Base-by-base conservation (phyloP, 768 basidiomycete genomes). In the Rhizopogon vinicolor region DNA sequence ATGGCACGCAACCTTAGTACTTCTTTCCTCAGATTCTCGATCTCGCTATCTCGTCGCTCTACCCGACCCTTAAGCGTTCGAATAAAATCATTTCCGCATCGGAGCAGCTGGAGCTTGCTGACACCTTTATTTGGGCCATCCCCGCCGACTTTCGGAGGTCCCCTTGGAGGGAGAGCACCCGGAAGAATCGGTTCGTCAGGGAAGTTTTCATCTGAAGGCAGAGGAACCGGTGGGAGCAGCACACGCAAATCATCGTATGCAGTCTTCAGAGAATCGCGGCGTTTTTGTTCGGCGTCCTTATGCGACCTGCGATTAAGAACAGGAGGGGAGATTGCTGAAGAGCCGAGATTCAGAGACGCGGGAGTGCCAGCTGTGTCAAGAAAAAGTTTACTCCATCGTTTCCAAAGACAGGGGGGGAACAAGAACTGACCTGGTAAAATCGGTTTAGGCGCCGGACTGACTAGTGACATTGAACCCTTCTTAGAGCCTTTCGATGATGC, bases 271-370 rank as follows among this genome's bases (percentile, higher is more conserved):
- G 92, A 94, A 71, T 99, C 96, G 8, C 97, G 86, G 44, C 97
- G 88, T 68, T 95, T 94, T 69, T 99, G 97, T 71, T 99, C 97
- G 5, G 97, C 97, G 12, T 87, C 91, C 72, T 98, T 98, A 72
- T 99, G 91, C 7, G 91, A 91, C 29, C 86, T 87, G 69, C 91
- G 92, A 56, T 84, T 81, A 37, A 77, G 78, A 29, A 71, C 72
- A 41, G 70, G 69, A 43, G 65, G 81, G 59, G 67, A 62, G 41
- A 67, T 19, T 7, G 64, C 41, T 3, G 64, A 62, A 19, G 70
- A 59, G 19, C 66, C 31, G 13, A 61, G 46, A 31, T 63, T 68
- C 19, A 69, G 56, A 37, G 68, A 54, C 22, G 65, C 42, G 37
- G 71, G 60, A 28, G 68, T 69, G 8, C 74, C 74, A 9, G 74